Conservation (phyloP, 352 stramenopile genomes). For the Globisporangium perplexum region DNA sequence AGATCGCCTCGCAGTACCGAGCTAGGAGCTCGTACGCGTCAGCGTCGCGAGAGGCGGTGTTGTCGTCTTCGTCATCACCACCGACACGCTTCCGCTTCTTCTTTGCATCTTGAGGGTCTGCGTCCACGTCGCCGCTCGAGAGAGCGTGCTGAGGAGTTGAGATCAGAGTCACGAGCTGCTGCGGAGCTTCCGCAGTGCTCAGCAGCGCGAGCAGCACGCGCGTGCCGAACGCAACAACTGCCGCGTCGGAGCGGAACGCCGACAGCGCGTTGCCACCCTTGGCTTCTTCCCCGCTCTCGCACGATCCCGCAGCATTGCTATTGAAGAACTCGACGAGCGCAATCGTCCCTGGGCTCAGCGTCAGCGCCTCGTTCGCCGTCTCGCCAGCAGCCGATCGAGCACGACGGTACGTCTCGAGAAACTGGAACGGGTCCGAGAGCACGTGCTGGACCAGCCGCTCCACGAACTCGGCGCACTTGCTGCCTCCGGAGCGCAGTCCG, state of each 20-base stretch:
- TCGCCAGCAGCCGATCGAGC: conserved; percentile 6
- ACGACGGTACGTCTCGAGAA: conserved; percentile 25
- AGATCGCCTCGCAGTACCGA: conserved; percentile 17
- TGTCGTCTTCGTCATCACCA: neutral
- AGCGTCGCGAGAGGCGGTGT: neutral
- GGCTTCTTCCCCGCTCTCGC: neutral
- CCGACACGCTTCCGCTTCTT: conserved; percentile 17
- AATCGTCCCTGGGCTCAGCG: conserved; percentile 38
- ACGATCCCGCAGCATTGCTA: neutral
- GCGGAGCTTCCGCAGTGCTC: conserved; percentile 21
- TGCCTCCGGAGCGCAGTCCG: conserved; percentile 33
- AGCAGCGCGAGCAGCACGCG: conserved; percentile 38
- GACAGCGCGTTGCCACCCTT: conserved; percentile 3
- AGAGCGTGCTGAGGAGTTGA: conserved; percentile 6
- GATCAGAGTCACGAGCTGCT: conserved; percentile 36
- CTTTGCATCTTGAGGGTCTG: conserved; percentile 1
- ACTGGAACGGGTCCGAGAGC: conserved; percentile 42
- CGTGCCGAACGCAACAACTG: conserved; percentile 29
- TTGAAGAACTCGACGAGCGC: conserved; percentile 49
- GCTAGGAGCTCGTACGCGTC: conserved; percentile 40
- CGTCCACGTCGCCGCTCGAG: neutral
- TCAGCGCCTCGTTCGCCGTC: conserved; percentile 7
- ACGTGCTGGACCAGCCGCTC: conserved; percentile 39
- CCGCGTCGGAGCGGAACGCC: conserved; percentile 18
- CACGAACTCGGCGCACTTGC: conserved; percentile 33